Percentiles rank a stretch among this genome's conserved stretches.
These are phyloP conservation scores for Naganishia randhawae DNA, from an alignment of 768 basidiomycete genomes.

Conservation along the genomic window DNA sequence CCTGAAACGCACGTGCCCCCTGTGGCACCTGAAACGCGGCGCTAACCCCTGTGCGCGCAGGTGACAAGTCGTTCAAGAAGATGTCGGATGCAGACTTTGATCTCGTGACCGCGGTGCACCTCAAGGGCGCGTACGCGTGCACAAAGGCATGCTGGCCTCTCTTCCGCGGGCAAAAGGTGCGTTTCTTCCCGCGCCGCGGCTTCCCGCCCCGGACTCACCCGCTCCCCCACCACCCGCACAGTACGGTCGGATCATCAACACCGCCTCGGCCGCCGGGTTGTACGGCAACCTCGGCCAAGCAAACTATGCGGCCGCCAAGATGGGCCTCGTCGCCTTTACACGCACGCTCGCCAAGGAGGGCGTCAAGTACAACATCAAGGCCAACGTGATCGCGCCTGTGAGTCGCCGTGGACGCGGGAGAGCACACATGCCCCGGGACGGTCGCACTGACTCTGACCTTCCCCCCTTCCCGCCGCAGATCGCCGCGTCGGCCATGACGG, in stretches of 20 bases:
- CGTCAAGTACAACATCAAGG: slow-evolving; percentile 80
- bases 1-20: too few relatives aligned
- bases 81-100: slow-evolving; percentile 94
- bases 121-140: slow-evolving; percentile 89
- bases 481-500: slow-evolving; percentile 95
- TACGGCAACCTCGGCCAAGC: slow-evolving; percentile 96
- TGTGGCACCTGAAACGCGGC: not conserved
- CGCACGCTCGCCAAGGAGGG: slow-evolving; percentile 91
- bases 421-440: too few relatives aligned
- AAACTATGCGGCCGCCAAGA: slow-evolving; percentile 97
- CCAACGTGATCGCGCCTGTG: slow-evolving; percentile 85
- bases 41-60: slow-evolving; percentile 28
- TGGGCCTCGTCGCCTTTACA: slow-evolving; percentile 87
- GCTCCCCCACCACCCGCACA: slow-evolving; percentile 44
- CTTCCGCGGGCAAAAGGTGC: slow-evolving; percentile 61
- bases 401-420: too few relatives aligned
- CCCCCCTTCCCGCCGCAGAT: slow-evolving; percentile 57
- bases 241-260: slow-evolving; percentile 91
- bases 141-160: slow-evolving; percentile 94
- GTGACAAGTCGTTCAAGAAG: slow-evolving; percentile 72
- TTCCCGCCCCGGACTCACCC: not conserved
- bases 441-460: not conserved
- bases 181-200: slow-evolving; percentile 8
- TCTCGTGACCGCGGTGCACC: slow-evolving; percentile 77
- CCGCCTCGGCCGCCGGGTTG: slow-evolving; percentile 87